phyloP scores from a whole-genome alignment of 2,329 filamentous ascomycete genomes.

The Aureobasidium sp. region DNA sequence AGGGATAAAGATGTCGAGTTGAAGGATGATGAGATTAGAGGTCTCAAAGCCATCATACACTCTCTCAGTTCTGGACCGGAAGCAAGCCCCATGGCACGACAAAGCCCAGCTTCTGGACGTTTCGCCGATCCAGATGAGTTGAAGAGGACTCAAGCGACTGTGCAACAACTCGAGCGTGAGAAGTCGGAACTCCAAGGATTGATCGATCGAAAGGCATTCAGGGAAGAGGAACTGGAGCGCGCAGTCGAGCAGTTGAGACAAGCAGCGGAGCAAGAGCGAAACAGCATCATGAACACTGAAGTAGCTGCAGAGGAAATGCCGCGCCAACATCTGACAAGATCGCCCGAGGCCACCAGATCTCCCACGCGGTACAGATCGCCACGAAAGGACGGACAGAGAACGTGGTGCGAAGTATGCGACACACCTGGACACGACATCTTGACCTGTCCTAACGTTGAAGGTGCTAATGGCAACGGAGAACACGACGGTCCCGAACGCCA shows the following conservation, averaged over 20 bases:
- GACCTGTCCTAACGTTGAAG: not conserved
- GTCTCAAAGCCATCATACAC: constrained; percentile 95
- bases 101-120: constrained; percentile 1
- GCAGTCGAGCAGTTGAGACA: constrained; percentile 41
- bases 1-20: constrained; percentile 73
- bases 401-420: not conserved
- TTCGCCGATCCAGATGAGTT: constrained; percentile 38
- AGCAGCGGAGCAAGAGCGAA: constrained; percentile 38
- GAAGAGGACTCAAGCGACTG: constrained; percentile 51
- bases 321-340: constrained; percentile 49
- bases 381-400: not conserved
- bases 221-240: constrained; percentile 80
- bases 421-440: not conserved
- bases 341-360: constrained; percentile 42
- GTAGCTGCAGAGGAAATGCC: constrained; percentile 38
- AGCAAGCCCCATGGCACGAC: constrained; percentile 21
- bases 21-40: constrained; percentile 94
- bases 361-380: constrained; percentile 23
- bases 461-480: not conserved
- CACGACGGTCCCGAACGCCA: not conserved
- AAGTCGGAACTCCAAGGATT: constrained; percentile 69
- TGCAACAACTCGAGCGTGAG: constrained; percentile 71
- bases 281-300: constrained; percentile 45
- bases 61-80: constrained; percentile 72
- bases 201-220: constrained; percentile 62